Percentiles rank a stretch among this genome's conserved stretches.
Conservation (phyloP, 2,329 filamentous ascomycete genomes). For the Ceratocystis destructans region DNA sequence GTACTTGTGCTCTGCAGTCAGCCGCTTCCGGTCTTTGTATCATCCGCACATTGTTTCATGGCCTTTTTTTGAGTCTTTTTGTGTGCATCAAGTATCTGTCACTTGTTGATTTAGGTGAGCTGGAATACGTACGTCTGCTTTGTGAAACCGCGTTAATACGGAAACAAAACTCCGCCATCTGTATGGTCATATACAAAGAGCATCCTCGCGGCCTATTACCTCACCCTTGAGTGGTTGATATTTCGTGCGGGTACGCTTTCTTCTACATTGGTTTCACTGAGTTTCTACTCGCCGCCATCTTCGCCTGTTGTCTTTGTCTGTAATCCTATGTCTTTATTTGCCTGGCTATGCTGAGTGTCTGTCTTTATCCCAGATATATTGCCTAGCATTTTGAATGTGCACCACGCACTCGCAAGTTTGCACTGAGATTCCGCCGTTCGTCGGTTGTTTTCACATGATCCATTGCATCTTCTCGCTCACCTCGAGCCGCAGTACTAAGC, state of each 20-base stretch:
- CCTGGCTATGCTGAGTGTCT: background rate
- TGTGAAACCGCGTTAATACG: background rate
- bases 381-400: too few relatives aligned
- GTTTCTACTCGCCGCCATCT: background rate
- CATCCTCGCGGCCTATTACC: background rate
- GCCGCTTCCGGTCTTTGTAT: background rate
- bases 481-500: background rate
- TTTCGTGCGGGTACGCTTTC: background rate
- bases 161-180: background rate
- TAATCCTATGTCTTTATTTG: background rate
- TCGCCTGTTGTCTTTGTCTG: constrained; percentile 2
- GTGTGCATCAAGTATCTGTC: background rate
- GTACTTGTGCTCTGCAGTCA: background rate
- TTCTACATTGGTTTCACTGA: background rate
- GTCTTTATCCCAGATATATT: background rate
- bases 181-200: background rate
- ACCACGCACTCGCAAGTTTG: too few relatives aligned
- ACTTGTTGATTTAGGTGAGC: background rate
- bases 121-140: background rate
- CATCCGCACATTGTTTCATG: background rate
- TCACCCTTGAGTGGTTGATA: background rate
- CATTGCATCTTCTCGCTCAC: background rate
- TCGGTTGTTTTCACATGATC: background rate
- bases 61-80: background rate
- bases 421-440: background rate